Percentiles rank a stretch among this genome's conserved stretches.
Conservation (phyloP, 345 rosid species). For the Eucalyptus regnans region DNA sequence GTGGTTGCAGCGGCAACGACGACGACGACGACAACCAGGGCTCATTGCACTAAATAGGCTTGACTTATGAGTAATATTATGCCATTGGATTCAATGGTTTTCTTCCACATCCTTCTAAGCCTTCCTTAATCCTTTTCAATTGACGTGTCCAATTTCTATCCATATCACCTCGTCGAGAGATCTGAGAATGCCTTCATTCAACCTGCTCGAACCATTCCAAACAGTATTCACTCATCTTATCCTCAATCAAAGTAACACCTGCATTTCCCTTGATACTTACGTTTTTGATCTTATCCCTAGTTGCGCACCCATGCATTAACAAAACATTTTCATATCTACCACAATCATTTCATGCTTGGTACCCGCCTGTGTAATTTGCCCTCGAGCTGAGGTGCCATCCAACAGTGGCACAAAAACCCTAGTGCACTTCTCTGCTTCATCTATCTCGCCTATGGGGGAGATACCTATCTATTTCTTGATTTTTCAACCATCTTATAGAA, state of each 20-base stretch:
- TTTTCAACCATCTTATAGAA: not conserved
- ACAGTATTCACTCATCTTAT: not conserved
- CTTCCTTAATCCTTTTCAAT: not conserved
- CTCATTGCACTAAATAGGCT: not conserved
- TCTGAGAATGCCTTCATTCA: not conserved
- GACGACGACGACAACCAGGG: accelerated
- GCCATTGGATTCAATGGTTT: not conserved
- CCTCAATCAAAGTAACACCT: not conserved
- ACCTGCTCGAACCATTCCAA: accelerated
- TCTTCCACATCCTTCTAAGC: not conserved
- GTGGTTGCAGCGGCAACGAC: accelerated
- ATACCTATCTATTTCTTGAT: not conserved
- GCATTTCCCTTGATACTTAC: accelerated
- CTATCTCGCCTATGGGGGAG: not conserved
- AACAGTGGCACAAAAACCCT: not conserved
- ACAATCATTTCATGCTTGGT: not conserved
- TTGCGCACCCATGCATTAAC: accelerated
- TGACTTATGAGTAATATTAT: not conserved
- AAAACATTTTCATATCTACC: not conserved
- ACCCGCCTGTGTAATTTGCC: accelerated
- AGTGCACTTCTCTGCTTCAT: not conserved
- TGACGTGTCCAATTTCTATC: not conserved
- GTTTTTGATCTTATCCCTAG: not conserved
- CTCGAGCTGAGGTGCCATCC: not conserved
- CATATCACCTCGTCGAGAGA: accelerated